Base-by-base conservation (phyloP, 1,284 basidiomycete genomes). In the Chiua sp. region DNA sequence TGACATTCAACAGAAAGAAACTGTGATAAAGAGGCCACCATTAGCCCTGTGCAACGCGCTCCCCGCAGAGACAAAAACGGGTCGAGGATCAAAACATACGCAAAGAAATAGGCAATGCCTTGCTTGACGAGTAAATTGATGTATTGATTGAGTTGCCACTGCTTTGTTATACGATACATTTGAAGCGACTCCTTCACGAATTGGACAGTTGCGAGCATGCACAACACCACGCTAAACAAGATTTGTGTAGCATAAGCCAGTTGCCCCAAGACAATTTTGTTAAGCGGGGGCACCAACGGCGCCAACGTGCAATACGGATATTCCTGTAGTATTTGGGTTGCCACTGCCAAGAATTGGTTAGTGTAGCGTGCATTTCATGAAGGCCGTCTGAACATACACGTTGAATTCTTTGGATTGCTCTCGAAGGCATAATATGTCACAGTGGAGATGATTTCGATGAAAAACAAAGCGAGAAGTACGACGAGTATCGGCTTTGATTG, bases 81-180 rank as follows among this genome's bases (percentile, higher is more conserved):
- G 42, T n/a, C 2, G 8, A 22, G 42, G 42, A 44, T 20, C 6
- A 10, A 3, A 10, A 52, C 56, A 18, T 23, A 52, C 50, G 13
- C 39, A 28, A 52, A n/a, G 16, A 67, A 67, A 44, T 66, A 69
- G 22, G 62, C 18, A 15, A 64, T 20, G 12, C 65, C 63, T 10
- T 66, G 50, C 42, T 23, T 8, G 13, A 51, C 30, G 13, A 51
- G 20, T n/a, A 55, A 39, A 12, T 4, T 23, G 20, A 59, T 39
- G 26, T 39, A 59, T 4, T 23, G 52, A 20, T 48, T 42, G 23
- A 39, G 39, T 20, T 22, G 54, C 58, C 55, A 70, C 5, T 22
- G 50, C 44, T 42, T 58, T 15, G 67, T 65, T 8, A 7, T 32
- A 2, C 11, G 30, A 46, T 69, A 55, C 55, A 47, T 57, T 32